Evolutionary conservation across 345 rosid species (phyloP), one percentile per base, ranked within the genome.

Genomic region (Brassica rapa): DNA sequence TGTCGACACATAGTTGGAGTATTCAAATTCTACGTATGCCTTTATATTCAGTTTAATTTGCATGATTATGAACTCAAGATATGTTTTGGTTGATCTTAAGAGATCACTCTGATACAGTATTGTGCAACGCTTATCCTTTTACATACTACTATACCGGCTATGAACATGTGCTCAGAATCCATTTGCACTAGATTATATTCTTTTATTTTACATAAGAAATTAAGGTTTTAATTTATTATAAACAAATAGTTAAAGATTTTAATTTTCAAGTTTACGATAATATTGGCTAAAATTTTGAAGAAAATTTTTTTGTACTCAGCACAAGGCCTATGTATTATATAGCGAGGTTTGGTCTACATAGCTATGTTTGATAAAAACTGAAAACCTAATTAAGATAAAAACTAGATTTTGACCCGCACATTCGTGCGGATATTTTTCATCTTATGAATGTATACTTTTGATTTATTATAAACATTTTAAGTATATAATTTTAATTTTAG

Each of bases 1-100:
- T 67, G 33, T 30, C 62, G 8, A 30, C 62, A 63, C 51, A 12
- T 49, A 30, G 43, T 27, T 62, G 76, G 66, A 35, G 60, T 61
- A 30, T 63, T 63, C 59, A 27, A 12, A 30, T 29, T 29, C 32
- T 5, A 11, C 12, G 5, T 12, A 66, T 65, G 27, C 53, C 37
- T 37, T 11, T 61, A 3, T 35, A 66, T 56, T 66, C 59, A 11
- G 41, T 29, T 10, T 39, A 41, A 57, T 57, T 37, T 56, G 66
- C 56, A 15, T 75, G 53, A 55, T 66, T 8, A 15, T 55, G 25
- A 21, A 23, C 8, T 73, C 35, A 23, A 30, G 53, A 63, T 59
- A 2, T 5, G n/a, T 30, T 62, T 71, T 19, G 15, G 30, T 33
- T 71, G 2, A 57, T 37, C 53, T 56, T 7, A 27, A 27, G 2